Evolutionary conservation across 305 asterid genomes (phyloP).

Genomic region (Fraxinus dipetala): DNA sequence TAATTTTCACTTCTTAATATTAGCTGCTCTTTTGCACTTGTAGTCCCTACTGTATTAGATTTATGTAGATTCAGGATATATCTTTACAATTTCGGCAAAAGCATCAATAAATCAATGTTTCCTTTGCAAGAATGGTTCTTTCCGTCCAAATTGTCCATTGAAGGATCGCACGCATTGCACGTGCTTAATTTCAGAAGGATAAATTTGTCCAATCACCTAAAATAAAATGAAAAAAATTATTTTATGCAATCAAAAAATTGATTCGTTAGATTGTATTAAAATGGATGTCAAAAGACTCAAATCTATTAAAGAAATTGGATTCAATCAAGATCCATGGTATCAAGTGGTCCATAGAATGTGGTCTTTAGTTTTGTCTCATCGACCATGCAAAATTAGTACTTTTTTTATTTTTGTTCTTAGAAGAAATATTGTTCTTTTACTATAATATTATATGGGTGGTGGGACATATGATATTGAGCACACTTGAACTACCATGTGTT

Average conservation of each 20-base stretch:
- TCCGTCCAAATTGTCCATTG: background rate
- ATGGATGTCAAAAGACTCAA: background rate
- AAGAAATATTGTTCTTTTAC: background rate
- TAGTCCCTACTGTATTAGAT: background rate
- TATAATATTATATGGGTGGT: background rate
- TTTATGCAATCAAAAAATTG: background rate
- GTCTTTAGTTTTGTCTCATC: conserved; percentile 7
- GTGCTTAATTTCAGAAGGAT: background rate
- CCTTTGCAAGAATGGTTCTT: background rate
- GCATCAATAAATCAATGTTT: background rate
- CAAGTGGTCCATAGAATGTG: conserved; percentile 21
- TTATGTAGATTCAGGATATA: background rate
- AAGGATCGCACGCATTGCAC: background rate
- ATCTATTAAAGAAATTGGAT: background rate
- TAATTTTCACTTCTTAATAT: background rate
- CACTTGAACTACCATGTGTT: conserved; percentile 32
- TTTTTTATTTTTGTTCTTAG: background rate
- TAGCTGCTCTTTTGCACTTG: background rate
- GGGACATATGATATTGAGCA: conserved; percentile 38
- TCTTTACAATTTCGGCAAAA: background rate
- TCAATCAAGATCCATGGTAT: background rate
- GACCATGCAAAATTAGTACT: background rate
- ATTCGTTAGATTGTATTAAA: background rate
- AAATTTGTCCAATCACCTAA: background rate
- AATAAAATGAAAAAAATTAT: background rate